These are phyloP conservation scores for Malassezia psittaci DNA, from an alignment of 1,284 basidiomycete genomes.

Conservation along the genomic window DNA sequence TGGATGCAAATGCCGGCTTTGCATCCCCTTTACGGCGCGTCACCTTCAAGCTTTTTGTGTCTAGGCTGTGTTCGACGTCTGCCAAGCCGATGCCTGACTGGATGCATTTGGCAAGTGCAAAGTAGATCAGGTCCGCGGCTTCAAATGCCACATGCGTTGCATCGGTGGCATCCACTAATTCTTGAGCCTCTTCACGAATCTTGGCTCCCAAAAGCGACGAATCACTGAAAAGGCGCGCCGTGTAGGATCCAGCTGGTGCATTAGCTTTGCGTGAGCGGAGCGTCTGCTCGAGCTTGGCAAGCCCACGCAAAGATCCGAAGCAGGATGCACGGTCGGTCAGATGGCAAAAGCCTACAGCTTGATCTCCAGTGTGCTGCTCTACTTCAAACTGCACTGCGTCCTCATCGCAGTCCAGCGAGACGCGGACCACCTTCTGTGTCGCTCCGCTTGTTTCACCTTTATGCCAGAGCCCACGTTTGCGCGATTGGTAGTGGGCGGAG, in stretches of 20 bases:
- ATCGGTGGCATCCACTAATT: constrained; percentile 76
- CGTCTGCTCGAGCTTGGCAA: constrained; percentile 72
- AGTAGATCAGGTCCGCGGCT: constrained; percentile 90
- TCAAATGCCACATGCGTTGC: constrained; percentile 75
- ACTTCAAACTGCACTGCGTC: constrained; percentile 88
- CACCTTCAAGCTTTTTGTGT: constrained; percentile 76
- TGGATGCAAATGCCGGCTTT: constrained; percentile 67
- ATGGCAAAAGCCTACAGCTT: constrained; percentile 68
- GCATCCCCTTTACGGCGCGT: constrained; percentile 83
- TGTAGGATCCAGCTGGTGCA: constrained; percentile 86
- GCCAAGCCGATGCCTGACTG: constrained; percentile 70
- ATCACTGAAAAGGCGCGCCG: constrained; percentile 75
- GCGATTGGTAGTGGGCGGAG: constrained; percentile 88
- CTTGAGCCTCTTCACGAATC: constrained; percentile 96
- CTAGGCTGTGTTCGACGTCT: constrained; percentile 76
- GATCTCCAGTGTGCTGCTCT: constrained; percentile 63
- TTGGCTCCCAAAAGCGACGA: constrained; percentile 72
- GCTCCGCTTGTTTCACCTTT: constrained; percentile 95
- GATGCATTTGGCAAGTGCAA: constrained; percentile 77
- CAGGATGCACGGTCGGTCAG: constrained; percentile 59
- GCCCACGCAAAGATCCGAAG: constrained; percentile 65
- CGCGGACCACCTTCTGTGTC: constrained; percentile 73
- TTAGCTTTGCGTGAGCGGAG: constrained; percentile 62
- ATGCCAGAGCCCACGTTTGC: constrained; percentile 81
- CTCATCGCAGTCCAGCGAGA: constrained; percentile 81